Percentiles rank a stretch among this genome's conserved stretches.
These are phyloP conservation scores for Sphaceloma murrayae DNA, from an alignment of 2,329 filamentous ascomycete species.

Conservation along the genomic window DNA sequence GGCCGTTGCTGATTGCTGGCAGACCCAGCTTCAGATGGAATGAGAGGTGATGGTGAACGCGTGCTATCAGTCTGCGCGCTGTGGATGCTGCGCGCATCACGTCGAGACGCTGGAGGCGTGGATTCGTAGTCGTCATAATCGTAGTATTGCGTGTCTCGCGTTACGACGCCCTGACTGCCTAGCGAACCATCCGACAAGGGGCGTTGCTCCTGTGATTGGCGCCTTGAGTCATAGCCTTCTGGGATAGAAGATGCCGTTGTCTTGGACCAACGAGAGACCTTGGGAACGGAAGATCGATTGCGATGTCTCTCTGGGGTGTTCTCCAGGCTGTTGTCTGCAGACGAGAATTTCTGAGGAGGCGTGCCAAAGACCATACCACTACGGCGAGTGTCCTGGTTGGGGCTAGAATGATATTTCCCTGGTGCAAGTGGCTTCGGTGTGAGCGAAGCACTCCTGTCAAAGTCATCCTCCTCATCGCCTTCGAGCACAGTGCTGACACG, in stretches of 20 bases:
- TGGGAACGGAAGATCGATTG: slow-evolving; percentile 86
- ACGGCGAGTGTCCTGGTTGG: slow-evolving; percentile 44
- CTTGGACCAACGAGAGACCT: slow-evolving; percentile 95
- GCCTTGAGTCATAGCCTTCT: slow-evolving; percentile 57
- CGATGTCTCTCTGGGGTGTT: slow-evolving; percentile 74
- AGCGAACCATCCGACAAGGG: slow-evolving; percentile 58
- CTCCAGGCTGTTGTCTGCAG: slow-evolving; percentile 45
- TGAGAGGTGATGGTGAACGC: slow-evolving; percentile 43
- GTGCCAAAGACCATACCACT: slow-evolving; percentile 33
- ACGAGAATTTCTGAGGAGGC: slow-evolving; percentile 45
- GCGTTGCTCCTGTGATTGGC: slow-evolving; percentile 52
- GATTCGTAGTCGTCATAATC: slow-evolving; percentile 23
- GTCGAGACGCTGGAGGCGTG: background rate
- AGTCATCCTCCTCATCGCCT: slow-evolving; percentile 58
- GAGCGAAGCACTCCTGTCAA: slow-evolving; percentile 48
- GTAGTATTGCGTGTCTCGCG: slow-evolving; percentile 36
- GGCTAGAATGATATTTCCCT: slow-evolving; percentile 41
- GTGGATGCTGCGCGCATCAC: slow-evolving; percentile 20
- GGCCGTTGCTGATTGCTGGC: slow-evolving; percentile 7
- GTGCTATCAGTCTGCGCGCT: slow-evolving; percentile 30
- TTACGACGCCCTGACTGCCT: slow-evolving; percentile 16
- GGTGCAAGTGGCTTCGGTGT: slow-evolving; percentile 38
- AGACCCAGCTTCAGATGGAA: slow-evolving; percentile 42
- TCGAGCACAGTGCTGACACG: slow-evolving; percentile 87
- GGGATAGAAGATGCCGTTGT: slow-evolving; percentile 84